phyloP scores from a whole-genome alignment of 345 rosid species.

The Conringia planisiliqua region DNA sequence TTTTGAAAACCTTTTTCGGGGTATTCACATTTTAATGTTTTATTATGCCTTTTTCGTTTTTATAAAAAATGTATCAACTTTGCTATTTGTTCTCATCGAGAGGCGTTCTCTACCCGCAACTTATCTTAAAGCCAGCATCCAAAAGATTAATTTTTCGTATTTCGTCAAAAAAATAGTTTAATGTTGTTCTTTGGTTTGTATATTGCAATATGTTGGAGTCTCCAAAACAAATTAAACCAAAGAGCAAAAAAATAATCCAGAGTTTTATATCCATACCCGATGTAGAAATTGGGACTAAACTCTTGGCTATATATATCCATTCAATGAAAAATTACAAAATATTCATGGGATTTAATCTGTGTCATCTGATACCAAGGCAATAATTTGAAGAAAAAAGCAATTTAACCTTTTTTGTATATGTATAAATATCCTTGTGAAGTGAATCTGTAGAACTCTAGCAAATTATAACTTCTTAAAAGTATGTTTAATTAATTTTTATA shows the following conservation, averaged over 20 bases:
- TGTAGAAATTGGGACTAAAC: neutral
- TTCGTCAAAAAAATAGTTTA: neutral
- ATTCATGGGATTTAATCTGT: neutral
- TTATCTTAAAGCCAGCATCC: conserved; percentile 15
- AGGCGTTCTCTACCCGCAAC: conserved; percentile 9
- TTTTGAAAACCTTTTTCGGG: neutral
- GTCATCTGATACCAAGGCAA: neutral
- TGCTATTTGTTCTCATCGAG: conserved; percentile 17
- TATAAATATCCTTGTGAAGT: neutral
- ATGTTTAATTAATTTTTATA: neutral
- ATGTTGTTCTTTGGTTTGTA: neutral
- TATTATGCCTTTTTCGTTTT: conserved; percentile 17
- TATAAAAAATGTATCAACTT: conserved; percentile 8
- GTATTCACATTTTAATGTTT: conserved; percentile 5
- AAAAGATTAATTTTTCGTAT: neutral
- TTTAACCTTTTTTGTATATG: neutral
- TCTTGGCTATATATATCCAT: neutral
- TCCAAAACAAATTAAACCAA: neutral
- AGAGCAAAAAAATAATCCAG: neutral
- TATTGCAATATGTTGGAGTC: neutral
- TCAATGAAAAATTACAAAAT: neutral
- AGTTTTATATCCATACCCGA: neutral
- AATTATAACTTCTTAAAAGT: neutral
- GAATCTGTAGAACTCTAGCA: neutral
- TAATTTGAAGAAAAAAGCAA: too few species aligned